Evolutionary conservation across 208 protist genomes (phyloP).

Genomic region (Trypanosoma conorhini): DNA sequence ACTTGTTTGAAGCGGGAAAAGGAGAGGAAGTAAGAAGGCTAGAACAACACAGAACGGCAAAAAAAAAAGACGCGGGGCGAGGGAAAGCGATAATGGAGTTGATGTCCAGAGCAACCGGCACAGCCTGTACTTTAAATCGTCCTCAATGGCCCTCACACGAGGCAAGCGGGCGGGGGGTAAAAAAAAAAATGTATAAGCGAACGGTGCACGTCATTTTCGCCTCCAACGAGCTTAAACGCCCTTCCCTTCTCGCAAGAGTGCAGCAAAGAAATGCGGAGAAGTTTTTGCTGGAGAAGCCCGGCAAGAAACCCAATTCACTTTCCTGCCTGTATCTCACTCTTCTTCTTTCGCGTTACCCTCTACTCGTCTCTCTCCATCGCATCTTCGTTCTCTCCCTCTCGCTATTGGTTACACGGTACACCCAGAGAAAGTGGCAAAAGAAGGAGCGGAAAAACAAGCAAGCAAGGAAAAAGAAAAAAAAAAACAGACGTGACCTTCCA

Average conservation of each 20-base stretch:
- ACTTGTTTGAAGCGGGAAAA: constrained; percentile 24
- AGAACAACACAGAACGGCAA: background rate
- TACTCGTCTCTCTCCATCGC: too few species aligned
- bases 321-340: too few species aligned
- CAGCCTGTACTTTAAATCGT: background rate
- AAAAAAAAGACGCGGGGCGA: constrained; percentile 21
- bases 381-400: too few species aligned
- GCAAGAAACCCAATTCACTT: too few species aligned
- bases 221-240: background rate
- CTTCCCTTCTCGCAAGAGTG: too few species aligned
- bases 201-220: background rate
- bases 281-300: too few species aligned
- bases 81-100: background rate
- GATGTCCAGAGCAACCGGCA: background rate
- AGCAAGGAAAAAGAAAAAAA: background rate
- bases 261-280: too few species aligned
- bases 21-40: constrained; percentile 11
- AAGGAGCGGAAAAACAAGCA: background rate
- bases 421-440: background rate
- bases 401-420: background rate
- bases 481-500: background rate
- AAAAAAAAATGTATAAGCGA: background rate
- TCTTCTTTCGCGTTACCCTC: too few species aligned
- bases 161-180: too few species aligned
- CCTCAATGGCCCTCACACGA: background rate